These are phyloP conservation scores for Barnettozyma pratensis DNA, from an alignment of 805 yeast genomes.

Conservation along the genomic window DNA sequence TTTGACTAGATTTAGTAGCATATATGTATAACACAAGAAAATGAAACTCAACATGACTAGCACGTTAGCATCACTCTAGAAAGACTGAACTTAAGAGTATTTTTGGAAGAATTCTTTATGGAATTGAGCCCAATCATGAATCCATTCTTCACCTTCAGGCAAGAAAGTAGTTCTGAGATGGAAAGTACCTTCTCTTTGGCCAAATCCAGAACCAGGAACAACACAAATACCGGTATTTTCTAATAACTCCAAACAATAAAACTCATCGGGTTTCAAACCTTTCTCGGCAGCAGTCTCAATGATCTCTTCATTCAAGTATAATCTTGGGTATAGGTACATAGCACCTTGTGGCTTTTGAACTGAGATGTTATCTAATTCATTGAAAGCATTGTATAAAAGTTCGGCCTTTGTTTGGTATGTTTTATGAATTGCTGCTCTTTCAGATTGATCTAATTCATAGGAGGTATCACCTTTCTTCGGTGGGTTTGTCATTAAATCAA, in stretches of 20 bases:
- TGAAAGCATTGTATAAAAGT: conserved; percentile 64
- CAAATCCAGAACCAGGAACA: conserved; percentile 97
- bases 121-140: conserved; percentile 70
- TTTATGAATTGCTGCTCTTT: conserved; percentile 55
- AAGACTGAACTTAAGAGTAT: neutral
- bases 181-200: conserved; percentile 83
- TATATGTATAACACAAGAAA: too few relatives aligned
- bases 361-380: conserved; percentile 69
- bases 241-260: conserved; percentile 79
- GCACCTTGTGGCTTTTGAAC: conserved; percentile 96
- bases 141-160: conserved; percentile 94
- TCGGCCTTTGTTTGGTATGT: conserved; percentile 62
- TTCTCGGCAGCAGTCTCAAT: conserved; percentile 51
- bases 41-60: too few relatives aligned
- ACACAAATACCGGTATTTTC: conserved; percentile 93
- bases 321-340: conserved; percentile 89
- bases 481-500: conserved; percentile 91
- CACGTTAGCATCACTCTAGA: too few relatives aligned
- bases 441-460: conserved; percentile 58
- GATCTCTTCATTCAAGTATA: conserved; percentile 62
- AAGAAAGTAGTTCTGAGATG: conserved; percentile 95
- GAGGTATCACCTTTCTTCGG: conserved; percentile 77
- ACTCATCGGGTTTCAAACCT: conserved; percentile 71
- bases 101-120: conserved; percentile 59
- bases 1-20: too few relatives aligned